phyloP scores from a whole-genome alignment of 352 stramenopile genomes.

The Achlya hypogyna region DNA sequence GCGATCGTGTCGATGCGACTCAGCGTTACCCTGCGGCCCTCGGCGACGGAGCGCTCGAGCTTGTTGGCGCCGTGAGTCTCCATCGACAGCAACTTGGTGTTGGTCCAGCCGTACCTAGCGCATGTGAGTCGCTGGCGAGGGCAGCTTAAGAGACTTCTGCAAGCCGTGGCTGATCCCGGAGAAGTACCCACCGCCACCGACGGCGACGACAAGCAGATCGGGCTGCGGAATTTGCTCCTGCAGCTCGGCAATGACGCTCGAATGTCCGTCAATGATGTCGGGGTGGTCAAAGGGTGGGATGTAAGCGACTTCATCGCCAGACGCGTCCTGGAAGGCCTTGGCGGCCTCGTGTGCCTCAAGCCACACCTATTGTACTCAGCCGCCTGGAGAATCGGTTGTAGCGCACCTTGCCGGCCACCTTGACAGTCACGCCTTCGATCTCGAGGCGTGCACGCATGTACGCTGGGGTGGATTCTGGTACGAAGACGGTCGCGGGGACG shows the following conservation, averaged over 20 bases:
- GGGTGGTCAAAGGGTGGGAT: conserved; percentile 73
- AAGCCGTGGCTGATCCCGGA: conserved; percentile 62
- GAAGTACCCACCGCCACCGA: conserved; percentile 73
- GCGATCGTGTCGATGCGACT: conserved; percentile 55
- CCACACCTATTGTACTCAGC: conserved; percentile 32
- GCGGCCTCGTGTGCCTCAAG: conserved; percentile 59
- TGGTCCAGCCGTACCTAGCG: conserved; percentile 23
- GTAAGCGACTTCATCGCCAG: conserved; percentile 29
- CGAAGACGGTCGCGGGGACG: conserved; percentile 51
- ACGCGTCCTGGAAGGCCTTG: conserved; percentile 28
- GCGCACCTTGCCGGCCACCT: conserved; percentile 44
- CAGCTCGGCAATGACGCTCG: conserved; percentile 69
- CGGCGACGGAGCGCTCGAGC: conserved; percentile 42
- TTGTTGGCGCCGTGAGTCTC: conserved; percentile 68
- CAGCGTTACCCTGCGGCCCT: conserved; percentile 29
- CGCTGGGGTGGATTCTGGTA: conserved; percentile 63
- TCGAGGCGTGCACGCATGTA: conserved; percentile 60
- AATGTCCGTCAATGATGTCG: conserved; percentile 48
- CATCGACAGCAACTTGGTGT: conserved; percentile 35
- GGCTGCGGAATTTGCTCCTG: conserved; percentile 26
- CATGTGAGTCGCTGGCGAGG: background rate
- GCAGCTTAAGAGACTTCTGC: conserved; percentile 11
- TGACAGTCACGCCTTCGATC: conserved; percentile 48
- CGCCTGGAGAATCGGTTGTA: background rate
- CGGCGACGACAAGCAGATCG: conserved; percentile 44